Conservation (phyloP, 176 grass and related monocot genomes). For the Cenchrus fungigraminus region DNA sequence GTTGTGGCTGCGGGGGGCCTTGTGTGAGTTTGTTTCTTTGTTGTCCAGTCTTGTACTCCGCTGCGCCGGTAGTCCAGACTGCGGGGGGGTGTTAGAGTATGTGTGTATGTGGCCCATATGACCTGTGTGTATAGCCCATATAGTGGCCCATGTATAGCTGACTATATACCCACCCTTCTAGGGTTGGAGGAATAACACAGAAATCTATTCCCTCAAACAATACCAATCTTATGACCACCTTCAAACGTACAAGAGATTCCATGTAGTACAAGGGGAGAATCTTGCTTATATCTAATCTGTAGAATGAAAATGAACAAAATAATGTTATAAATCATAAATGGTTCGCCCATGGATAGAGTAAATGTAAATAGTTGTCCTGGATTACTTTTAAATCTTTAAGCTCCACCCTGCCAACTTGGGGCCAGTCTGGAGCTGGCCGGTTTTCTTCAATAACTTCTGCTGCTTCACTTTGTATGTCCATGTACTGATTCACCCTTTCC, state of each 20-base stretch:
- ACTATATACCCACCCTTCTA: no score
- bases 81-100: no score
- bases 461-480: slow-evolving; percentile 77
- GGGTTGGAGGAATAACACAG: no score
- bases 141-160: no score
- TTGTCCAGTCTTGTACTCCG: no score
- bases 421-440: slow-evolving; percentile 66
- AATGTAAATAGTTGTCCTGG: slow-evolving; percentile 1
- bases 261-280: slow-evolving; percentile 69
- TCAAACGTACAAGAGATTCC: slow-evolving; percentile 86
- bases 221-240: slow-evolving; percentile 82
- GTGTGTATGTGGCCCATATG: no score
- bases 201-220: slow-evolving; percentile 36
- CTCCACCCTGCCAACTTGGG: slow-evolving; percentile 70
- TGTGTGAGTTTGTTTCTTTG: no score
- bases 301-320: slow-evolving; percentile 31
- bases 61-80: no score
- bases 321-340: not conserved
- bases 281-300: slow-evolving; percentile 83
- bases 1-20: no score
- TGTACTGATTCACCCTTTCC: slow-evolving; percentile 91
- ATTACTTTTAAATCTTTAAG: slow-evolving; percentile 81
- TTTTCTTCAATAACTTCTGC: slow-evolving; percentile 66
- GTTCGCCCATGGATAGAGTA: not conserved
- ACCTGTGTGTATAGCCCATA: no score